phyloP scores from a whole-genome alignment of 257 asterid genomes.

The Petunia axillaris region DNA sequence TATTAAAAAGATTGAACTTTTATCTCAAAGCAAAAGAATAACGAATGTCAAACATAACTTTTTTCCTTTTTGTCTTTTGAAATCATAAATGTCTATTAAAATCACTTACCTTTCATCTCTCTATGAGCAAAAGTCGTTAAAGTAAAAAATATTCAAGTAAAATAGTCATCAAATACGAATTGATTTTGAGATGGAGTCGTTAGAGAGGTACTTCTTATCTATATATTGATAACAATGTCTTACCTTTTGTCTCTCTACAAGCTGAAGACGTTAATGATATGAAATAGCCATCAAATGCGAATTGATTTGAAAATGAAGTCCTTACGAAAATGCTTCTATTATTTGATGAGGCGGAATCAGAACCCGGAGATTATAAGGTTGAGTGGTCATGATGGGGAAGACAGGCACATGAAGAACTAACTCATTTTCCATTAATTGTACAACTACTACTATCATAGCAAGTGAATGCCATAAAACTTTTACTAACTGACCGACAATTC shows the following conservation, averaged over 20 bases:
- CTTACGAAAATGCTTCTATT: not conserved
- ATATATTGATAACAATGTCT: not conserved
- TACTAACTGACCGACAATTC: slow-evolving; percentile 3
- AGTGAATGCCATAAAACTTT: not conserved
- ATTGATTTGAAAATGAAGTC: not conserved
- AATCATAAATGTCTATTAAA: not conserved
- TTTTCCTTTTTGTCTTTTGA: too few species aligned
- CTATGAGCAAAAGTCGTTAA: not conserved
- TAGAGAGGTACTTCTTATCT: not conserved
- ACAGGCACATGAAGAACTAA: slow-evolving; percentile 35
- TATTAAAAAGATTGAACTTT: not conserved
- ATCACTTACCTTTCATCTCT: slow-evolving; percentile 12
- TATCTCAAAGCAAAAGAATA: too few species aligned
- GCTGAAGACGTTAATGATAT: not conserved
- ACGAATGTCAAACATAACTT: too few species aligned
- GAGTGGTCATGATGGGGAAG: slow-evolving; percentile 33
- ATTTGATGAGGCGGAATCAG: not conserved
- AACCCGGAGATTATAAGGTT: slow-evolving; percentile 16
- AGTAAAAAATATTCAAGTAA: not conserved
- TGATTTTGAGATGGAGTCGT: not conserved
- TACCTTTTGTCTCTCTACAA: not conserved
- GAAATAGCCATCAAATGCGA: not conserved
- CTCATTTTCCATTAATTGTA: slow-evolving; percentile 1
- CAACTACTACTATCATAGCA: not conserved
- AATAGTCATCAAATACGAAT: too few species aligned